Base-by-base conservation (phyloP, 2,329 filamentous ascomycete species). In the Erysiphe pulchra region DNA sequence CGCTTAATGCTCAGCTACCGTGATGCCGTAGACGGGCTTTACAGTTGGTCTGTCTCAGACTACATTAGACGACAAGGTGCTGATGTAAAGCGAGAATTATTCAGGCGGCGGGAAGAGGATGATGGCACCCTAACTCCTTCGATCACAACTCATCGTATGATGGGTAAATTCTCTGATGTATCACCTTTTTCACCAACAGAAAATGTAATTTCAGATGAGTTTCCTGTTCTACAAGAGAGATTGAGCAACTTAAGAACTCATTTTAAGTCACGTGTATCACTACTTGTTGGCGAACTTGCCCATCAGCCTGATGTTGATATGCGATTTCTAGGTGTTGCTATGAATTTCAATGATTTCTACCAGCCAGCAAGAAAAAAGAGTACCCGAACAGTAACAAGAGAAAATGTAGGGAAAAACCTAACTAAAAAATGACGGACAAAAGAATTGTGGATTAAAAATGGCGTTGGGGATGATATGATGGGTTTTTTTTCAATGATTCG, bases 321-420 rank as follows among this genome's bases (percentile, higher is more conserved):
- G 76, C 71, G 87, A 46, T 95, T 95, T 66, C 64, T 98, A 52
- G 90, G 84, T 36, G 85, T 95, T 42, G 82, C 90, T 37, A 95
- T 98, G 84, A 98, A 95, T 63, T 98, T 95, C 62, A 98, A 98
- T 62, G 87, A 95, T 59, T 81, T 92, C 24, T 95, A 95, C 61
- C 73, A 82, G 61, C 81, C 83, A 13, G 72, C 77, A 40, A 69
- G 76, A 55, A 71, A 77, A 59, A 75, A 55, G 44, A 45, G 46
- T 14, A 49, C 40, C 16, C 50, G 49, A 30, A 39, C 50, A 3
- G 41, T 48, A 28, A 47, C 45, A 37, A 30, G 50, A 46, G 37
- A 50, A 50, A 32, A 46, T 44, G 13, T 30, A 7, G 46, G 4
- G 17, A 43, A 34, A 43, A n/a, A 7, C 30, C 33, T 16, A 12